Evolutionary conservation across 2,329 filamentous ascomycete genomes (phyloP).

Genomic region (Colletotrichum navitas): DNA sequence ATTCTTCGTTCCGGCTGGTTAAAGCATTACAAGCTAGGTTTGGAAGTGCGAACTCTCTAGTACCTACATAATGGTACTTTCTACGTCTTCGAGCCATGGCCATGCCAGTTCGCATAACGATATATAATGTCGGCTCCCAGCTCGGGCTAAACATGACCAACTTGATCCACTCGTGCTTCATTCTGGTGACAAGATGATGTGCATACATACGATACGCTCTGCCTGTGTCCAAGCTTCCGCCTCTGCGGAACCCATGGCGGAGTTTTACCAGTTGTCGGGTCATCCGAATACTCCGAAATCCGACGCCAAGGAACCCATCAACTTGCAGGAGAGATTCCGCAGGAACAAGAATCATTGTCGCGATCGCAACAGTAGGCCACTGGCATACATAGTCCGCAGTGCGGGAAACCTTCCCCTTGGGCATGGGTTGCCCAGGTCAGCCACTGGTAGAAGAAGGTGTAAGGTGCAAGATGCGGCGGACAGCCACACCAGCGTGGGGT

Average conservation of each 20-base stretch:
- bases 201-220: background rate
- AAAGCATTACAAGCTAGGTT: background rate
- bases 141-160: background rate
- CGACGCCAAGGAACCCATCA: background rate
- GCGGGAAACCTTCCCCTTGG: background rate
- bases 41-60: background rate
- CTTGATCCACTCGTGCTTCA: background rate
- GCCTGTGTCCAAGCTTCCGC: background rate
- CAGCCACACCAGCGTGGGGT: conserved; percentile 16
- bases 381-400: background rate
- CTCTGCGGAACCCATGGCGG: background rate
- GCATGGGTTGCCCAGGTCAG: background rate
- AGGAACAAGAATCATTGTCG: background rate
- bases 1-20: background rate
- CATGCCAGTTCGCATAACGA: background rate
- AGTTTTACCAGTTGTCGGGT: background rate
- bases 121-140: background rate
- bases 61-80: background rate
- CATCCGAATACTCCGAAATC: background rate
- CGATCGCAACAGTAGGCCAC: background rate
- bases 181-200: background rate
- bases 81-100: background rate
- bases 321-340: background rate
- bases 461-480: background rate
- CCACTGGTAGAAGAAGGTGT: background rate